Evolutionary conservation across 2,329 filamentous ascomycete genomes (phyloP), one percentile per base, ranked within the genome.

Genomic region (Aspergillus sp.): DNA sequence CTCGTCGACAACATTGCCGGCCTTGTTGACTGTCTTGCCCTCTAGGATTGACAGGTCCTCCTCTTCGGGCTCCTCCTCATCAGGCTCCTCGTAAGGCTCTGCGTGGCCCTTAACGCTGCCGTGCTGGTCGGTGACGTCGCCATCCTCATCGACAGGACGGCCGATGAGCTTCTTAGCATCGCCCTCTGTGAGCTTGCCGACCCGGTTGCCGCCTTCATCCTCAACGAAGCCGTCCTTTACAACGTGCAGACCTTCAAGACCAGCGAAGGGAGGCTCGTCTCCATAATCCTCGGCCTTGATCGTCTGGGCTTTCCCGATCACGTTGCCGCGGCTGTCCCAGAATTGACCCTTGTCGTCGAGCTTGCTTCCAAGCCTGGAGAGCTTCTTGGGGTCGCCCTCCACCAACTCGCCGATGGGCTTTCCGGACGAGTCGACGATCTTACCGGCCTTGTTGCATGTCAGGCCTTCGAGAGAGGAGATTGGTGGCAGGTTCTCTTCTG

Each of bases 81-180:
- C 68, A 1, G 73, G 73, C 23, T 79, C 75, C 59, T 82, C 77
- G 54, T 79, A 85, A 4, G 81, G 82, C 68, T 84, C 82, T n/a
- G 80, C 82, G 57, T 82, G 82, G 33, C 83, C 83, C 73, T 84
- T 84, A 63, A 83, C 79, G 59, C 84, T 85, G 57, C 84, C 86
- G 68, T 91, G 92, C 72, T 86, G 87, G 78, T 95, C 91, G 56
- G 90, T 80, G 33, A 96, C 86, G 57, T 95, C 90, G 39, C 91
- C 91, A 62, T 96, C 90, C 61, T 91, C 87, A 57, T 95, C 91
- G 17, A 95, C 90, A 8, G 80, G 68, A 47, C 90, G 88, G 15
- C 91, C 91, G 39, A 87, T 84, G 1, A 96, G 82, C 52, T 81
- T 79, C 81, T 91, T 91, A 37, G 82, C 72, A 55, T 96, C 89